Conservation (phyloP, 192 early-diverging fungal species). For the Jimgerdemannia flammicorona region DNA sequence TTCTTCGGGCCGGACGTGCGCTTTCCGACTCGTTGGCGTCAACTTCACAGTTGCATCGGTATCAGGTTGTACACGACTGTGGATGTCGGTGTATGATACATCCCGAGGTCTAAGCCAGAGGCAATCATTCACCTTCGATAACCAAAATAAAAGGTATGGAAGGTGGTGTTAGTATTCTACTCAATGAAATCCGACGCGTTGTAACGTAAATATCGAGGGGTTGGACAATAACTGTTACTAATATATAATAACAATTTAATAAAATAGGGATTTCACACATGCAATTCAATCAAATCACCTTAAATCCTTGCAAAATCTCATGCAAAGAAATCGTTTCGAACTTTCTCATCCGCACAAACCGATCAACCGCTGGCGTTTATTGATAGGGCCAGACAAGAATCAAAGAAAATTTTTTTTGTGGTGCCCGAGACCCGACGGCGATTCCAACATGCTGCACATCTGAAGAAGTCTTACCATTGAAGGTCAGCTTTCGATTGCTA, state of each 20-base stretch:
- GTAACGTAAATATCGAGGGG: too few species aligned
- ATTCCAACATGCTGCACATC: neutral
- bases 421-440: neutral
- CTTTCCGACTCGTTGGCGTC: neutral
- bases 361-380: conserved; percentile 37
- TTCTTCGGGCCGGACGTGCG: conserved; percentile 38
- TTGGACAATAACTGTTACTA: too few species aligned
- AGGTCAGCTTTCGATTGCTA: conserved; percentile 48
- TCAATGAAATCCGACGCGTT: too few species aligned
- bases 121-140: neutral
- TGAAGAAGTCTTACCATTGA: conserved; percentile 35
- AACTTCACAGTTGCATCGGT: neutral
- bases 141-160: too few species aligned
- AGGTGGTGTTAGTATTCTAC: too few species aligned
- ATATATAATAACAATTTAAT: too few species aligned
- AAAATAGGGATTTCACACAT: conserved; percentile 7
- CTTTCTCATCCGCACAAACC: conserved; percentile 50
- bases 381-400: neutral
- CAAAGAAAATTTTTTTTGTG: neutral
- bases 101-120: neutral
- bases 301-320: conserved; percentile 52
- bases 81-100: conserved; percentile 8
- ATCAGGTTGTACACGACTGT: neutral
- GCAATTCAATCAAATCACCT: conserved; percentile 33
- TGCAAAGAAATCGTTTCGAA: conserved; percentile 59